phyloP scores from a whole-genome alignment of 2,329 filamentous ascomycete species.

The Colletotrichum magnum region DNA sequence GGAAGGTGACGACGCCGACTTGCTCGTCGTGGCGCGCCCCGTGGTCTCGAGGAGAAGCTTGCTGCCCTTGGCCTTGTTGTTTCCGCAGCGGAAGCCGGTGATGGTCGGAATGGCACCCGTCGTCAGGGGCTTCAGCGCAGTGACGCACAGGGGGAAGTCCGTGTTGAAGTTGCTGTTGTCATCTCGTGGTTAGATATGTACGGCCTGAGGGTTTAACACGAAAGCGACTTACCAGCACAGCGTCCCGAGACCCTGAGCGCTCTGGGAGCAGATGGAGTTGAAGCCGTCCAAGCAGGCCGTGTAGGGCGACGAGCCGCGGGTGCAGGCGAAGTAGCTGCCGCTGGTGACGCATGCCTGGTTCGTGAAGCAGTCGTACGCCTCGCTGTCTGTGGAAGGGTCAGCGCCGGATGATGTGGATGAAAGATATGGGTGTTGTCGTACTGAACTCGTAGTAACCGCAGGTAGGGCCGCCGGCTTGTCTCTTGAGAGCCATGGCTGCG shows the following conservation, averaged over 20 bases:
- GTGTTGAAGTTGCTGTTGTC: slow-evolving; percentile 11
- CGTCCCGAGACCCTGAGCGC: background rate
- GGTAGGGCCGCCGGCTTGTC: background rate
- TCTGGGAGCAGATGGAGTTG: background rate
- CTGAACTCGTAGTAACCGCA: slow-evolving; percentile 19
- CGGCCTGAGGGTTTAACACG: background rate
- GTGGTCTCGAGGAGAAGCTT: slow-evolving; percentile 11
- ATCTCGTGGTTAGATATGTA: background rate
- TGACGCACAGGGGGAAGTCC: slow-evolving; percentile 15
- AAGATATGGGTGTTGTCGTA: background rate
- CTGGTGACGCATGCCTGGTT: slow-evolving; percentile 2
- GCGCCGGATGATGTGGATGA: background rate
- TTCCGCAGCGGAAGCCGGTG: slow-evolving; percentile 10
- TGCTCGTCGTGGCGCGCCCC: background rate
- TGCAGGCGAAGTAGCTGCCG: slow-evolving; percentile 12
- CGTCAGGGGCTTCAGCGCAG: background rate
- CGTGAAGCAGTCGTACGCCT: slow-evolving; percentile 3
- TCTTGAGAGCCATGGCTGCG: slow-evolving; percentile 8
- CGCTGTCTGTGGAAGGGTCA: background rate
- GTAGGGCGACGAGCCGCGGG: slow-evolving; percentile 5
- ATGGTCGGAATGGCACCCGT: background rate
- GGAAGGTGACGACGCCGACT: background rate
- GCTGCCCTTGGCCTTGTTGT: slow-evolving; percentile 1
- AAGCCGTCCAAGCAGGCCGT: slow-evolving; percentile 15
- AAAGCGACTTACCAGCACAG: slow-evolving; percentile 15